phyloP scores from a whole-genome alignment of 2,329 filamentous ascomycete genomes.

The Pyricularia sp. region DNA sequence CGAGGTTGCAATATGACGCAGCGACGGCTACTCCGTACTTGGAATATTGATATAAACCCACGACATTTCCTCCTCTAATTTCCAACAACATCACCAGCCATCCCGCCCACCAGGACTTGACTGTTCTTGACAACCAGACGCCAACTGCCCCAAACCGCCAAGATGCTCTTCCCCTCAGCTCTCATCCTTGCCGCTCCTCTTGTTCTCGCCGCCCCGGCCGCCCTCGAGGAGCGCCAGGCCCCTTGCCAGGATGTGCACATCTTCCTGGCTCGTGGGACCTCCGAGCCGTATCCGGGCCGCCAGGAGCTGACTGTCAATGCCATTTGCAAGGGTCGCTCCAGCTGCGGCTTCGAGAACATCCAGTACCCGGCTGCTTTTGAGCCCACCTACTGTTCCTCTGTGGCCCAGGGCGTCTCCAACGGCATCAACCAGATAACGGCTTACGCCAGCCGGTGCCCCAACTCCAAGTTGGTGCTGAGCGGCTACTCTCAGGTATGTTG shows the following conservation, averaged over 20 bases:
- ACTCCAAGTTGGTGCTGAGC: conserved; percentile 17
- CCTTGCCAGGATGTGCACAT: conserved; percentile 19
- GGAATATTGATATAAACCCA: no score
- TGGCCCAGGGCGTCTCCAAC: conserved; percentile 13
- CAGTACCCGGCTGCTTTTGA: conserved; percentile 5
- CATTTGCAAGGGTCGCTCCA: conserved; percentile 17
- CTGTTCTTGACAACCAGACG: no score
- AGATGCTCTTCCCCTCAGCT: not conserved
- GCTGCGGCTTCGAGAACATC: conserved; percentile 20
- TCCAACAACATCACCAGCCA: no score
- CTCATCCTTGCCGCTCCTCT: not conserved
- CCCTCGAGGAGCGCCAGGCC: not conserved
- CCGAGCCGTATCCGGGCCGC: conserved; percentile 20
- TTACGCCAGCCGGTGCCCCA: conserved; percentile 17
- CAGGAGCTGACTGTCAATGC: conserved; percentile 17
- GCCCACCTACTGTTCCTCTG: conserved; percentile 16
- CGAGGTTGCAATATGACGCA: no score
- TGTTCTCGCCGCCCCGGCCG: not conserved
- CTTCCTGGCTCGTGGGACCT: conserved; percentile 19
- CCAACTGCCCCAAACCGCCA: not conserved
- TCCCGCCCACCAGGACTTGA: no score
- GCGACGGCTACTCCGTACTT: no score
- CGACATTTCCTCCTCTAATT: no score
- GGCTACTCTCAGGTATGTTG: conserved; percentile 16
- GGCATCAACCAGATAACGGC: conserved; percentile 15